Evolutionary conservation across 2,329 filamentous ascomycete genomes (phyloP), one percentile per base, ranked within the genome.

Genomic region (Epichloe gansuensis): DNA sequence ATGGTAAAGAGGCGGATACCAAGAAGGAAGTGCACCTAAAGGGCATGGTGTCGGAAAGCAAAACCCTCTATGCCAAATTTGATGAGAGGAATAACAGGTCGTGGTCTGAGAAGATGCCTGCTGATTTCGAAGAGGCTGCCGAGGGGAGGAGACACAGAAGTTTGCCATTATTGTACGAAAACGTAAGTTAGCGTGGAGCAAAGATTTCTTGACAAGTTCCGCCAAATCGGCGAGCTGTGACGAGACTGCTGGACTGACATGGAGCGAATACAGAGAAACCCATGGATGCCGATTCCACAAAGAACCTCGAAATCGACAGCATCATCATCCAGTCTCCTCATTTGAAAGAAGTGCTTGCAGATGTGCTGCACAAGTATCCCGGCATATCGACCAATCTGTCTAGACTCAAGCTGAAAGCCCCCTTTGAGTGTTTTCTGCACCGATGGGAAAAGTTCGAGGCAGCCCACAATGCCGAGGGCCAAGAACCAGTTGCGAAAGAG

Each of bases 361-460:
- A 75, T 11, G 72, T 84, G 7, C 69, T 85, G 23, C 65, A 72
- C 1, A 76, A 71, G 8, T 85, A 84, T 54, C 77, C 79, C 0
- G 81, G 82, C 1, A 70, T 86, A 34, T 77, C 78, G 2, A 75
- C 77, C 37, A 73, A 72, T 11, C 68, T 86, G 28, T 72, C 80
- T n/a, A 73, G 79, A 1, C 69, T 86, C 2, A 77, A 79, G 52
- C 85, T 87, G 55, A 63, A 67, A 7, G 75, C 75, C 80, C 80
- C 80, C 0, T 86, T 86, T 55, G 69, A 77, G 57, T 78, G 80
- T 0, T 78, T 88, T 48, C 78, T 86, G 42, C 82, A 88, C 64
- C 75, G 83, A 35, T 87, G 82, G 81, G 67, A 72, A 1, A 60
- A 68, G 6, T 71, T 82, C 39, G 58, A 63, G 9, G 61, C 67